Conservation (phyloP, 2,329 filamentous ascomycete species). For the Colletotrichum cordylinicola region DNA sequence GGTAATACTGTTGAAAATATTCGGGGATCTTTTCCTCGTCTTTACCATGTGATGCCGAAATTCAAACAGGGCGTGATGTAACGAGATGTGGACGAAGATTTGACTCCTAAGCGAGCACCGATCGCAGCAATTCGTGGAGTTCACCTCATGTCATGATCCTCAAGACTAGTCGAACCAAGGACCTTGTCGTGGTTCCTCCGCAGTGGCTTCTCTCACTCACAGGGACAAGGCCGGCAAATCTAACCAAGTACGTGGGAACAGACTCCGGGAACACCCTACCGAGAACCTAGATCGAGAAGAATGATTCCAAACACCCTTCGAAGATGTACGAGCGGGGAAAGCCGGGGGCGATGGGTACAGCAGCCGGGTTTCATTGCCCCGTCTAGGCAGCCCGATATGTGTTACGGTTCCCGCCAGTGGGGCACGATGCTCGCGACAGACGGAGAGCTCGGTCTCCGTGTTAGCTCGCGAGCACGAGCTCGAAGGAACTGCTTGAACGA, state of each 20-base stretch:
- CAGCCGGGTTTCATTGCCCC: background rate
- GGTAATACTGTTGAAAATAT: accelerated
- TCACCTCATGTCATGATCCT: background rate
- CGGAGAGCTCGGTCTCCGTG: background rate
- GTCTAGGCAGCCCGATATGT: background rate
- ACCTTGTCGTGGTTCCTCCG: background rate
- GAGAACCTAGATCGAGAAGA: background rate
- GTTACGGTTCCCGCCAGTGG: background rate
- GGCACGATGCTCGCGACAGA: background rate
- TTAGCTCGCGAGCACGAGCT: background rate
- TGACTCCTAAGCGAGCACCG: background rate
- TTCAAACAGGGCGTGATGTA: background rate
- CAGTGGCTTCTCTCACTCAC: background rate
- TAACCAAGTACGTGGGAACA: background rate
- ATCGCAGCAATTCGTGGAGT: background rate
- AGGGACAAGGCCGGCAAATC: background rate
- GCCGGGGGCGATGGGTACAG: background rate
- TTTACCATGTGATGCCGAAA: background rate
- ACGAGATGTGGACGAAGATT: background rate
- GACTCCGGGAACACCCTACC: background rate
- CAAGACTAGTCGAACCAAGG: background rate
- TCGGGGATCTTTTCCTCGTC: background rate
- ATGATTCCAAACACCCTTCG: background rate
- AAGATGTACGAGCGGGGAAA: background rate
- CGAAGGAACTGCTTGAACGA: background rate